phyloP scores from a whole-genome alignment of 2,329 filamentous ascomycete species.

The Neofusicoccum sp. region DNA sequence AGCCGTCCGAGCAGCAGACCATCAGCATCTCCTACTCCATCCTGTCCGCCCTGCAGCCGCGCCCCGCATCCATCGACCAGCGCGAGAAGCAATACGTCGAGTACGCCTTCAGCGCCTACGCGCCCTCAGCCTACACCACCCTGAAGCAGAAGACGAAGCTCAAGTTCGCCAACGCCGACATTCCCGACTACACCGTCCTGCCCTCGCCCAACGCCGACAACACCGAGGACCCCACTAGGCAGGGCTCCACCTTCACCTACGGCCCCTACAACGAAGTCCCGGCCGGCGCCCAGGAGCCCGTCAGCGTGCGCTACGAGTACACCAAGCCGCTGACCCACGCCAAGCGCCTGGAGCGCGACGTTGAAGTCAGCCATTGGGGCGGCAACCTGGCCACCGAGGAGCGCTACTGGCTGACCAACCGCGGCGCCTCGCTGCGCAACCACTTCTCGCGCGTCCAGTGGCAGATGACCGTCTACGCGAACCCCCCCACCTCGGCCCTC shows the following conservation, averaged over 20 bases:
- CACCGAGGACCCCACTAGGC: constrained; percentile 73
- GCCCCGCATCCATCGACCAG: constrained; percentile 83
- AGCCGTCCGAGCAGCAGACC: constrained; percentile 77
- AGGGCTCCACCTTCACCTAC: constrained; percentile 85
- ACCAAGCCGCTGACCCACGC: constrained; percentile 87
- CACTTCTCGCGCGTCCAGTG: constrained; percentile 54
- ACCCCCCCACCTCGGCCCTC: constrained; percentile 74
- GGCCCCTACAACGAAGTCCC: constrained; percentile 83
- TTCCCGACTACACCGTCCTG: constrained; percentile 84
- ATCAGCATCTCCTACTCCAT: constrained; percentile 84
- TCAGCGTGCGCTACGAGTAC: constrained; percentile 89
- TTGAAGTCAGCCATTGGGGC: constrained; percentile 98
- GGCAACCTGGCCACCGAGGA: constrained; percentile 96
- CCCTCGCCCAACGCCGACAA: constrained; percentile 59
- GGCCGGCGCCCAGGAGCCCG: constrained; percentile 73
- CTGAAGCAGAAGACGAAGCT: constrained; percentile 96
- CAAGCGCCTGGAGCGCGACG: constrained; percentile 78
- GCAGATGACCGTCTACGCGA: constrained; percentile 65
- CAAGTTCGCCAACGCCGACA: constrained; percentile 76
- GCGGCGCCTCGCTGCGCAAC: constrained; percentile 70
- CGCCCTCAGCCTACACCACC: constrained; percentile 80
- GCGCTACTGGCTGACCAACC: constrained; percentile 84
- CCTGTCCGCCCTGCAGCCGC: constrained; percentile 75
- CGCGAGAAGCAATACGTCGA: constrained; percentile 82
- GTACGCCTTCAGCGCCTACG: constrained; percentile 85